Base-by-base conservation (phyloP, 495 filamentous ascomycete species). In the Talaromyces trachyspermus region DNA sequence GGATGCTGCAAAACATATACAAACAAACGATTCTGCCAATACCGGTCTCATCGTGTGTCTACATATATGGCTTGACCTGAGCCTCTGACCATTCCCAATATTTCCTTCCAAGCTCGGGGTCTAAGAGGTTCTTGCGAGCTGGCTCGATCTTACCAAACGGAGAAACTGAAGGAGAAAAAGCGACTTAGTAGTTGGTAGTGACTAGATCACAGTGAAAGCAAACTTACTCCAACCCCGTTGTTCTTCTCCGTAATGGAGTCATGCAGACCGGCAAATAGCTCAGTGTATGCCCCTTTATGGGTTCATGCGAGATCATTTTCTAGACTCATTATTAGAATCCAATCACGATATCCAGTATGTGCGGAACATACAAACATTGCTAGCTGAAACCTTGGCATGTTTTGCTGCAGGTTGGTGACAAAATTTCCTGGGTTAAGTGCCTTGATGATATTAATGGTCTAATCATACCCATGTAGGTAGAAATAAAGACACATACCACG, bases 251-350 rank as follows among this genome's bases (percentile, higher is more conserved):
- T 52, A 39, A 54, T 53, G 5, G 37, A n/a, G 8, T 36, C 38
- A 36, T 30, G 49, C 10, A 55, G 24, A 23, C 50, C 53, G n/a
- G 43, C 36, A 39, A 39, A 53, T 19, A 53, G 17, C 25, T 55
- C 53, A 10, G 53, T 54, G 27, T 55, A 55, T 10, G 53, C 53
- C 53, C 53, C 27, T 49, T 49, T 35, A 54, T 53, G 3, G 53
- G 38, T 14, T 40, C 33, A 12, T 53, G 14, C 0, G 50, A 20
- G 17, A 36, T 17, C 6, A 51, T 3, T 33, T 42, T 40, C 29
- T 48, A 23, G n/a, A 14, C 9, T 39, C 12, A 8, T 19, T 22
- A 42, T 42, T 5, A 42, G 6, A 11, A 18, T 18, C 6, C 23
- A 22, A 12, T 12, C 6, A 9, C 20, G 37, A n/a, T 30, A 43